These are phyloP conservation scores for Penicillium sp. DNA, from an alignment of 2,329 filamentous ascomycete species.

Conservation along the genomic window DNA sequence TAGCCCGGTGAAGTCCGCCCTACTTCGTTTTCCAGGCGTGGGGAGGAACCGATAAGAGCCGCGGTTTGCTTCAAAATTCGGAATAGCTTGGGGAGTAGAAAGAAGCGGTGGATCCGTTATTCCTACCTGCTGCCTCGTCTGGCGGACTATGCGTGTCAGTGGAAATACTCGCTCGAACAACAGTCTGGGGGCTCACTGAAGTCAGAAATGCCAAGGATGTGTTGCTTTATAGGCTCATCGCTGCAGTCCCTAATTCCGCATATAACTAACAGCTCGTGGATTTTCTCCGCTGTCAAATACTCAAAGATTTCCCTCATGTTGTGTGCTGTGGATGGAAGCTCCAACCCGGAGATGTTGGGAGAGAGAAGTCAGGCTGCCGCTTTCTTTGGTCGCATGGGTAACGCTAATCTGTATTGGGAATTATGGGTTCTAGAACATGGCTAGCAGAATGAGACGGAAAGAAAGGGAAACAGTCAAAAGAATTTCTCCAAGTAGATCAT, in stretches of 20 bases:
- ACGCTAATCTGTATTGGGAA: too few relatives aligned
- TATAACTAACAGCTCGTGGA: not conserved
- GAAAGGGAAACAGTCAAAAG: too few relatives aligned
- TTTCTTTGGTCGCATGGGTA: too few relatives aligned
- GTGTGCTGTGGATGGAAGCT: too few relatives aligned
- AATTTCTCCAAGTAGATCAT: too few relatives aligned
- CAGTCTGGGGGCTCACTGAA: too few relatives aligned
- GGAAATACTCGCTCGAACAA: not conserved
- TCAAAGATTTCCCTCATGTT: slow-evolving; percentile 3
- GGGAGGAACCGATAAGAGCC: slow-evolving; percentile 9
- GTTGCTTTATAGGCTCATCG: slow-evolving; percentile 6
- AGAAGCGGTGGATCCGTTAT: slow-evolving; percentile 7
- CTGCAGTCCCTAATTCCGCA: slow-evolving; percentile 2
- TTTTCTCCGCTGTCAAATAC: slow-evolving; percentile 5
- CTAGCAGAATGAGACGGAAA: slow-evolving; percentile 5
- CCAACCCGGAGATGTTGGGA: too few relatives aligned
- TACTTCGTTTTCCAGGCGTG: not conserved
- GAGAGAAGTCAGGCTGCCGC: too few relatives aligned
- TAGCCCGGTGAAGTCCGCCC: slow-evolving; percentile 1
- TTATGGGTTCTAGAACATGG: slow-evolving; percentile 3
- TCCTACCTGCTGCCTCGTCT: slow-evolving; percentile 5
- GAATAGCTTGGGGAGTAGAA: slow-evolving; percentile 7
- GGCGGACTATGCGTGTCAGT: slow-evolving; percentile 1
- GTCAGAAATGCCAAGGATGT: slow-evolving; percentile 7
- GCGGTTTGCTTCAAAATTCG: slow-evolving; percentile 1